A percentile compares a stretch with the other conserved stretches of the same genome.
Conservation (phyloP, 805 yeast species). For the Saturnispora besseyi region DNA sequence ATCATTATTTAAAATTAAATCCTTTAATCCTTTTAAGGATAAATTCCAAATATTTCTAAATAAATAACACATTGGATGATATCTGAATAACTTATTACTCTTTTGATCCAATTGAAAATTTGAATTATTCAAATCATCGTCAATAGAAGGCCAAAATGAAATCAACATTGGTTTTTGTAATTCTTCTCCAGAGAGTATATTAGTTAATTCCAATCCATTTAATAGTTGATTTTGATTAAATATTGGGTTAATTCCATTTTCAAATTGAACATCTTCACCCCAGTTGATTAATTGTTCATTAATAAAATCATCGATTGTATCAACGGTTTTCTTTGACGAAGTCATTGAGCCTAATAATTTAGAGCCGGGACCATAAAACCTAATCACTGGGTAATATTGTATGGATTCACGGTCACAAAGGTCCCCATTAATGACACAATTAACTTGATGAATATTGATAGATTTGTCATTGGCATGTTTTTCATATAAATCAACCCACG, state of each 20-base stretch:
- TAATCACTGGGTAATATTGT: conserved; percentile 57
- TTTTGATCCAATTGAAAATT: conserved; percentile 28
- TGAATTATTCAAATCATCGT: conserved; percentile 29
- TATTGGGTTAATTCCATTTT: conserved; percentile 27
- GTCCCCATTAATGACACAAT: conserved; percentile 83
- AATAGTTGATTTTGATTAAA: conserved; percentile 1
- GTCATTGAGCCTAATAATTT: conserved; percentile 35
- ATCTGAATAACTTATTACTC: conserved; percentile 30
- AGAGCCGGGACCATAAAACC: conserved; percentile 54
- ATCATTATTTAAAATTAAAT: conserved; percentile 9
- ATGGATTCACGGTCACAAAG: conserved; percentile 64
- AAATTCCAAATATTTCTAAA: conserved; percentile 51
- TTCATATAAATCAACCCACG: conserved; percentile 63
- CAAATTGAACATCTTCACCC: conserved; percentile 35
- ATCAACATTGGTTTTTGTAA: conserved; percentile 42
- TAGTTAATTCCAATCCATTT: conserved; percentile 33
- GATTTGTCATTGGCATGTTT: conserved; percentile 37
- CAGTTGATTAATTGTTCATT: conserved; percentile 38
- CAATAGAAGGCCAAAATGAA: conserved; percentile 56
- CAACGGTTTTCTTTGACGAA: conserved; percentile 36
- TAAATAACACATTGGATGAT: conserved; percentile 42
- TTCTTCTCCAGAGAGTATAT: conserved; percentile 42
- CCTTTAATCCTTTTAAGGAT: conserved; percentile 38
- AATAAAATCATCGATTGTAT: conserved; percentile 44
- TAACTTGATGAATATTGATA: conserved; percentile 46